Conservation (phyloP, 2,329 filamentous ascomycete genomes). For the Atkinsonella hypoxylon region DNA sequence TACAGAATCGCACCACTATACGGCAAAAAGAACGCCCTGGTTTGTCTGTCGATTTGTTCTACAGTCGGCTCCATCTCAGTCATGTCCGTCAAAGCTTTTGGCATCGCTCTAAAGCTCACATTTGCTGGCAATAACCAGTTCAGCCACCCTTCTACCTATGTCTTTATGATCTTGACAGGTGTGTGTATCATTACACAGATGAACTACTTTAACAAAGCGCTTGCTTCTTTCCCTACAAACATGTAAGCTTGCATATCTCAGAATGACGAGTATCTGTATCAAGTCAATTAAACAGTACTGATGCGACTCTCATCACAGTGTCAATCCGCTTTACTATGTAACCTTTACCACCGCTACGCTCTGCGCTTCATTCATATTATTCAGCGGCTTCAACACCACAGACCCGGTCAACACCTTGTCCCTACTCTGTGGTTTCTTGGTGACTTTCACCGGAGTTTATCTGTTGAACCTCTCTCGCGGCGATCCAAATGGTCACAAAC, state of each 20-base stretch:
- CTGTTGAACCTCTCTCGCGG: conserved; percentile 88
- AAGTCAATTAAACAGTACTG: neutral
- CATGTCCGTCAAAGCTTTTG: conserved; percentile 98
- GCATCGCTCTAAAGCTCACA: conserved; percentile 92
- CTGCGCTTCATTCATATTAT: conserved; percentile 89
- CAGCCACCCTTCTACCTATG: conserved; percentile 86
- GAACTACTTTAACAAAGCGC: conserved; percentile 99
- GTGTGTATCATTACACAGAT: conserved; percentile 98
- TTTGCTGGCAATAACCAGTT: conserved; percentile 93
- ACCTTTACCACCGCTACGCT: conserved; percentile 94
- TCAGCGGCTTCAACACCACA: conserved; percentile 90
- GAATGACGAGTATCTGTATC: neutral
- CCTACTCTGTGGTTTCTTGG: conserved; percentile 80
- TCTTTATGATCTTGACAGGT: conserved; percentile 84
- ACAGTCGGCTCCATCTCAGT: conserved; percentile 94
- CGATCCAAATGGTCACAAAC: conserved; percentile 68
- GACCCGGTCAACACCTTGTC: conserved; percentile 87
- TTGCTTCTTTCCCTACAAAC: conserved; percentile 93
- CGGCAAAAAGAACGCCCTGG: conserved; percentile 88
- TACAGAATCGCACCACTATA: conserved; percentile 84
- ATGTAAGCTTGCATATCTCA: conserved; percentile 51
- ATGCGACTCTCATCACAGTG: conserved; percentile 39
- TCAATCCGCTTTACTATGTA: conserved; percentile 94
- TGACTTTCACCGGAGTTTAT: conserved; percentile 93
- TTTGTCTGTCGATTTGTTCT: conserved; percentile 96